Evolutionary conservation across 768 basidiomycete species (phyloP).

Genomic region (Trametes meyenii): DNA sequence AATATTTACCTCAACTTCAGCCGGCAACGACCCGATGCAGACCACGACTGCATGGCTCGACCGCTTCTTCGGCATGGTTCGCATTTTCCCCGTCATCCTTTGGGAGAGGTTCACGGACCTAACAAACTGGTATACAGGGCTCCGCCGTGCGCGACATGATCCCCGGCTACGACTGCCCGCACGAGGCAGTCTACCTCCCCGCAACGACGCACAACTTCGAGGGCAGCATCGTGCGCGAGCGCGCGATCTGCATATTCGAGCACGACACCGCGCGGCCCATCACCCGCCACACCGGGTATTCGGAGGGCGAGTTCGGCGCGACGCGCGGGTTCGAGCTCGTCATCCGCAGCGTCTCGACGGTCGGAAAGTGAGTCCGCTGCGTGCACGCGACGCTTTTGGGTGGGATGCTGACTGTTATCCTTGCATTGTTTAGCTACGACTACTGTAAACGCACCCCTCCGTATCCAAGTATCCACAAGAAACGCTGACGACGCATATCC

Average conservation of each 20-base stretch:
- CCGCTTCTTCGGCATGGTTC: constrained; percentile 60
- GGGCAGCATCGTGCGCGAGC: constrained; percentile 49
- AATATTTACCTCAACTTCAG: constrained; percentile 29
- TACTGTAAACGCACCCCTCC: constrained; percentile 44
- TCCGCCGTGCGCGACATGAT: constrained; percentile 58
- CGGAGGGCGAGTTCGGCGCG: constrained; percentile 59
- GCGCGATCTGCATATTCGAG: constrained; percentile 69
- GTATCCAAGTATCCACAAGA: neutral
- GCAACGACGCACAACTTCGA: constrained; percentile 52
- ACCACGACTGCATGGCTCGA: constrained; percentile 64
- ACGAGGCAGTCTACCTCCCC: constrained; percentile 61
- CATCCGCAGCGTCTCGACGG: constrained; percentile 58
- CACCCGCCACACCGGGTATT: constrained; percentile 57
- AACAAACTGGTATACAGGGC: constrained; percentile 36
- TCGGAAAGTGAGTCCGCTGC: constrained; percentile 57
- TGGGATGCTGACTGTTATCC: neutral
- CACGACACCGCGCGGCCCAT: constrained; percentile 60
- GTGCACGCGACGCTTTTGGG: neutral
- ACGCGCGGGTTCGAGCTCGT: constrained; percentile 61
- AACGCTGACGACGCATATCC: neutral
- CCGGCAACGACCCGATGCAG: constrained; percentile 65
- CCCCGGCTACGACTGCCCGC: constrained; percentile 69
- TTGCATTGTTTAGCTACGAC: constrained; percentile 47
- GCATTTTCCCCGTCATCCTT: neutral
- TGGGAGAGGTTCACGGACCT: neutral